Percentiles rank a stretch among this genome's conserved stretches.
Evolutionary conservation across 495 filamentous ascomycete genomes (phyloP).

Genomic region (Aspergillus wentii): DNA sequence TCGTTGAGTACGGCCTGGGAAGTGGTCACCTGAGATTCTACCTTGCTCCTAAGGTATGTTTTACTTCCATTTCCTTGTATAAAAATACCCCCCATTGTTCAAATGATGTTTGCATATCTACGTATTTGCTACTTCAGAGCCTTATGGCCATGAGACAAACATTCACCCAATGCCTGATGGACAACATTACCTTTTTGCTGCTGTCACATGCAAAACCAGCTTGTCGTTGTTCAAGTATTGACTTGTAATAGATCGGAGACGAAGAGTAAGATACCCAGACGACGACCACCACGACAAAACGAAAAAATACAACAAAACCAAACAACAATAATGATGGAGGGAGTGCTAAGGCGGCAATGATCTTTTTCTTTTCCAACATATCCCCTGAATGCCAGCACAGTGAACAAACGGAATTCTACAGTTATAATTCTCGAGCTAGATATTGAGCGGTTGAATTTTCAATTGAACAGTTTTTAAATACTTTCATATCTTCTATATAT

Average conservation of each 20-base stretch:
- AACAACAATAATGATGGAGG: background rate
- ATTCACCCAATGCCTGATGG: slow-evolving; percentile 86
- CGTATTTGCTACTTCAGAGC: slow-evolving; percentile 99
- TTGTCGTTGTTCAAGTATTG: no score
- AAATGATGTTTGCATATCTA: slow-evolving; percentile 90
- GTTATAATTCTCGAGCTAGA: no score
- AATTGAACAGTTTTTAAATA: no score
- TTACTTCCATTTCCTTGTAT: background rate
- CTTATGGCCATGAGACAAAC: slow-evolving; percentile 93
- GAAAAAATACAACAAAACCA: background rate
- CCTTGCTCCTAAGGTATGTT: slow-evolving; percentile 89
- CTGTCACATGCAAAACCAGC: no score
- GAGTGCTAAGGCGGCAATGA: no score
- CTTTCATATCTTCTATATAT: no score
- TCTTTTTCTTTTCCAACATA: no score
- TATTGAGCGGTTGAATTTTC: no score
- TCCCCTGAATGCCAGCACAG: no score
- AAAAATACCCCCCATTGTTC: slow-evolving; percentile 19
- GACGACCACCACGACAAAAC: background rate
- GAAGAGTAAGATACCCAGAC: slow-evolving; percentile 60
- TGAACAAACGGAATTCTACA: no score
- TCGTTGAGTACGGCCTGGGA: slow-evolving; percentile 86
- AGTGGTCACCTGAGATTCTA: slow-evolving; percentile 95
- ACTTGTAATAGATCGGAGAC: slow-evolving; percentile 68
- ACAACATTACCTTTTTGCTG: slow-evolving; percentile 18